phyloP scores from a whole-genome alignment of 2,329 filamentous ascomycete species.

The Fusarium drepaniforme region DNA sequence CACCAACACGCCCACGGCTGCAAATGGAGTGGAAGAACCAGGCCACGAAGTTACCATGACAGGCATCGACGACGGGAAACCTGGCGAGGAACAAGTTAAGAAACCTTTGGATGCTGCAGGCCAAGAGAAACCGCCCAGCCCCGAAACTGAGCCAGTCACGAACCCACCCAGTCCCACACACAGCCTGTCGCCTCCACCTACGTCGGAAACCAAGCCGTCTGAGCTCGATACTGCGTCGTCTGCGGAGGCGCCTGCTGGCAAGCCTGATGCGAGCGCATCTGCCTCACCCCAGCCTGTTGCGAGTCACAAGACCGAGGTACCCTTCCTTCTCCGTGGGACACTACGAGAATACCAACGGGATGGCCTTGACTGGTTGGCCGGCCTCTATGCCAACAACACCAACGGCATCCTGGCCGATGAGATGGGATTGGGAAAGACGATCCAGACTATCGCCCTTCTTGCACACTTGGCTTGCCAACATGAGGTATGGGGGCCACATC shows the following conservation, averaged over 20 bases:
- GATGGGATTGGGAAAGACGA: slow-evolving; percentile 98
- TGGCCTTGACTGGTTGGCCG: slow-evolving; percentile 96
- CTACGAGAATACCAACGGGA: slow-evolving; percentile 96
- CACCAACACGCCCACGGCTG: background rate
- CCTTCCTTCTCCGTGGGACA: slow-evolving; percentile 86
- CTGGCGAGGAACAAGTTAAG: no score
- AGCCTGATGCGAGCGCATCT: slow-evolving; percentile 48
- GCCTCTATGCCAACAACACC: slow-evolving; percentile 90
- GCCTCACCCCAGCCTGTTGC: slow-evolving; percentile 47
- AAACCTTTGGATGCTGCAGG: slow-evolving; percentile 43
- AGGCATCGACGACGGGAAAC: no score
- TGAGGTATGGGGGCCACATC: slow-evolving; percentile 93
- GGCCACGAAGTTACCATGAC: slow-evolving; percentile 50
- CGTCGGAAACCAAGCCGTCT: slow-evolving; percentile 64
- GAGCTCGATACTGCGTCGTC: slow-evolving; percentile 60
- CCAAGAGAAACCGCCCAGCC: slow-evolving; percentile 49
- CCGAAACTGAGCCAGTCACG: slow-evolving; percentile 58
- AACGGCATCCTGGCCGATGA: slow-evolving; percentile 98
- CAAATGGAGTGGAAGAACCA: background rate
- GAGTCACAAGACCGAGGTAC: slow-evolving; percentile 76
- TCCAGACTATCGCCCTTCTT: slow-evolving; percentile 94
- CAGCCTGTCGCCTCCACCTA: slow-evolving; percentile 60
- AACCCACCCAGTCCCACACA: slow-evolving; percentile 57
- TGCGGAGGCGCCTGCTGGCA: slow-evolving; percentile 49
- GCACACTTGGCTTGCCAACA: slow-evolving; percentile 93